Evolutionary conservation across 768 basidiomycete species (phyloP), one percentile per base, ranked within the genome.

Genomic region (Cyathus striatus): DNA sequence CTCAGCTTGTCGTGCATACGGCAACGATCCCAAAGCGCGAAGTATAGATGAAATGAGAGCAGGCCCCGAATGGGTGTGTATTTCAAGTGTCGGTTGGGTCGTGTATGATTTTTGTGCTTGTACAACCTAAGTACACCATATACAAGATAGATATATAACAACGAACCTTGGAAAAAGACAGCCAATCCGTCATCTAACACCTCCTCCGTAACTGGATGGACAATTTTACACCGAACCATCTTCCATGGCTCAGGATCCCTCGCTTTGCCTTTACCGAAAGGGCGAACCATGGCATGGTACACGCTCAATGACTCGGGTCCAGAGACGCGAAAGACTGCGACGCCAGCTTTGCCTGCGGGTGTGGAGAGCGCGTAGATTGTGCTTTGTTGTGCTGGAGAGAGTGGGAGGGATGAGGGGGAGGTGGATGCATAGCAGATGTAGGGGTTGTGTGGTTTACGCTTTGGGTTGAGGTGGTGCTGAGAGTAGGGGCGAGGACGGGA

Each of bases 311-410:
- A 82, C 34, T 79, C 78, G 1, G 88, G 87, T 0, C 92, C 92
- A 2, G 90, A 92, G 6, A 95, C 67, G 45, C 92, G 75, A 40
- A 94, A 65, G 27, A 95, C 81, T 1, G 83, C 89, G 14, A 95
- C 75, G 13, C 91, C 92, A 3, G 77, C 90, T 48, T 83, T 90
- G 1, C 90, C 92, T 2, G 86, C 80, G 1, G 91, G 88, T 0
- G 90, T 92, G 0, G 91, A 89, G 21, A 93, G 71, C 1, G 91
- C 92, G 57, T 86, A 95, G 36, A 95, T 89, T 2, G 92, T 94
- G 18, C 62, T 54, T n/a, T 73, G 67, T 56, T 89, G 84, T 4
- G 82, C 69, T 47, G 71, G 65, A 17, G 72, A 72, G 26, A 52
- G 57, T 24, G 62, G 27, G 27, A 30, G 27, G n/a, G 27, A n/a